Percentiles rank a stretch among this genome's conserved stretches.
phyloP scores from a whole-genome alignment of 768 basidiomycete genomes.

The Suillus fuscotomentosus region DNA sequence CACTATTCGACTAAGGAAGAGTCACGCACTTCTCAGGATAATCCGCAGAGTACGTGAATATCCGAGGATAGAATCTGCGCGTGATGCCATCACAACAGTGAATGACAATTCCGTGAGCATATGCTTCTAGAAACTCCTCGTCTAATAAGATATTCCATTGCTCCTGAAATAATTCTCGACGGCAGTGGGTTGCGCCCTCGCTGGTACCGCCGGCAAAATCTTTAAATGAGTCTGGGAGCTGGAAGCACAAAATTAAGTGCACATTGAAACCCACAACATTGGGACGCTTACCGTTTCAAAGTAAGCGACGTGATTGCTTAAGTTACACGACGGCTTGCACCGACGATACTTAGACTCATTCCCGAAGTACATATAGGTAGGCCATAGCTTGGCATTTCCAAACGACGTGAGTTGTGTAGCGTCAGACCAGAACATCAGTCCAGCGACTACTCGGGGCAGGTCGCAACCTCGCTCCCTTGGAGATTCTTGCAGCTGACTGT shows the following conservation, averaged over 20 bases:
- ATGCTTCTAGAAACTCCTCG: conserved; percentile 18
- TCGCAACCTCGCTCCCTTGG: not conserved
- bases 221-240: not conserved
- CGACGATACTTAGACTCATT: not conserved
- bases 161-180: conserved; percentile 19
- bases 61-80: conserved; percentile 17
- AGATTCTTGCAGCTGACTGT: not conserved
- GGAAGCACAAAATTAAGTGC: not conserved
- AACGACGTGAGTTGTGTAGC: not conserved
- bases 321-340: not conserved
- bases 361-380: not conserved
- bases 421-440: not conserved
- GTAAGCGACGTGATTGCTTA: not conserved
- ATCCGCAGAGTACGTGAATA: conserved; percentile 23
- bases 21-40: conserved; percentile 28
- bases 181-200: conserved; percentile 10
- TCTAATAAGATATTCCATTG: conserved; percentile 11
- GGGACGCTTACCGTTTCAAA: not conserved
- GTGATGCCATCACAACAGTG: conserved; percentile 14
- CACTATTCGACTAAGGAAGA: not conserved
- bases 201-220: not conserved
- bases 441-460: not conserved
- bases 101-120: conserved; percentile 18
- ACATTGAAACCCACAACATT: too few relatives aligned
- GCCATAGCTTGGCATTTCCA: not conserved